Percentiles rank a stretch among this genome's conserved stretches.
Conservation (phyloP, 495 filamentous ascomycete species). For the Trypethelium eluteriae region DNA sequence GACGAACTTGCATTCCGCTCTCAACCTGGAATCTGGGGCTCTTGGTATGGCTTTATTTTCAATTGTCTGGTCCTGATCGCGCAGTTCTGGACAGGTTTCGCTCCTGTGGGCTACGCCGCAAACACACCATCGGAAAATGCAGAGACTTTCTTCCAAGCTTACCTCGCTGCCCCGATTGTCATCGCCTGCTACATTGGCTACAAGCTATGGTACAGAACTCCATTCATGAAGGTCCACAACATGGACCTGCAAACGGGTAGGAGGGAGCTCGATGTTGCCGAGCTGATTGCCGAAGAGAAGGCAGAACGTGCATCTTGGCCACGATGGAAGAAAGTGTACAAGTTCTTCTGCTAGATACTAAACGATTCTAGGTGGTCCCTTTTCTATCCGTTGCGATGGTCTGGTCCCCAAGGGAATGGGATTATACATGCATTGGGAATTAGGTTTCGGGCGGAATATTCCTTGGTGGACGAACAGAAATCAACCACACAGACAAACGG, state of each 20-base stretch:
- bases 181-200: slow-evolving; percentile 66
- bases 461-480: too few relatives aligned
- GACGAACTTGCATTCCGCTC: slow-evolving; percentile 73
- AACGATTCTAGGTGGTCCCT: neutral
- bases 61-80: slow-evolving; percentile 78
- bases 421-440: too few relatives aligned
- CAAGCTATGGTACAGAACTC: slow-evolving; percentile 69
- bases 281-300: slow-evolving; percentile 67
- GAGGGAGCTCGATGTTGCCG: slow-evolving; percentile 71
- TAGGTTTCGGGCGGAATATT: too few relatives aligned
- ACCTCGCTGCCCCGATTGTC: slow-evolving; percentile 79
- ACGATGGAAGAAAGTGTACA: slow-evolving; percentile 72
- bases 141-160: slow-evolving; percentile 65
- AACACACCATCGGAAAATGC: slow-evolving; percentile 41
- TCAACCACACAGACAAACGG: neutral
- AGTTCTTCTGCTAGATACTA: slow-evolving; percentile 35
- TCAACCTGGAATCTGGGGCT: slow-evolving; percentile 72
- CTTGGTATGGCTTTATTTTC: slow-evolving; percentile 73
- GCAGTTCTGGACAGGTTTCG: slow-evolving; percentile 89
- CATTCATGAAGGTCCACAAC: slow-evolving; percentile 53
- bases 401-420: too few relatives aligned
- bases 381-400: too few relatives aligned
- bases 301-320: slow-evolving; percentile 69
- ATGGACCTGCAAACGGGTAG: slow-evolving; percentile 89
- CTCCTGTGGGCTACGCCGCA: slow-evolving; percentile 55